phyloP scores from a whole-genome alignment of 2,329 filamentous ascomycete species.

The Thyridium curvatum region DNA sequence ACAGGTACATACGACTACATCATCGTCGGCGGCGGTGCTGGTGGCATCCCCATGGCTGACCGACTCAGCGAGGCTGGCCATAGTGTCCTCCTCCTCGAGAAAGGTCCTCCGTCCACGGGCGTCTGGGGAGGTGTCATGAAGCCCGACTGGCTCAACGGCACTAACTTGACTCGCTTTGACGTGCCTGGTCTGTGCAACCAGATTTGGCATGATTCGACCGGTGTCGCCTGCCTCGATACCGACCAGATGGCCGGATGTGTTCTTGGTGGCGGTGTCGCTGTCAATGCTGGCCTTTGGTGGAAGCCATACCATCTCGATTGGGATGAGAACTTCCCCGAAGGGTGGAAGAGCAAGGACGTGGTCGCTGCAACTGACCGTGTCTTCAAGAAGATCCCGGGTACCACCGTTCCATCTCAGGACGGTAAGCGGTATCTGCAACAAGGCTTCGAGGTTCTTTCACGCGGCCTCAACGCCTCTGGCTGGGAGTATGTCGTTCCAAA shows the following conservation, averaged over 20 bases:
- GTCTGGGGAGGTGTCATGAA: slow-evolving; percentile 53
- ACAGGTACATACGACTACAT: slow-evolving; percentile 51
- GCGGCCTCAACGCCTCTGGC: slow-evolving; percentile 35
- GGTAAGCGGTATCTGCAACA: slow-evolving; percentile 56
- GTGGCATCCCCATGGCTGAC: slow-evolving; percentile 52
- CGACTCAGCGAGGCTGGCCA: slow-evolving; percentile 54
- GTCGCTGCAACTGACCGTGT: slow-evolving; percentile 46
- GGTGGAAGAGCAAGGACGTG: slow-evolving; percentile 60
- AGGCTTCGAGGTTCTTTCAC: slow-evolving; percentile 51
- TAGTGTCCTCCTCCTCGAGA: slow-evolving; percentile 51
- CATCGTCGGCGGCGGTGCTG: slow-evolving; percentile 53
- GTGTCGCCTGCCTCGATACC: slow-evolving; percentile 57
- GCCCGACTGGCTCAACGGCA: slow-evolving; percentile 50
- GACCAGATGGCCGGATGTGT: slow-evolving; percentile 63
- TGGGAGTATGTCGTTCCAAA: slow-evolving; percentile 49
- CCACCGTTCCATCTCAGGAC: slow-evolving; percentile 53
- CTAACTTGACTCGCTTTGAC: slow-evolving; percentile 57
- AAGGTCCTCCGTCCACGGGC: slow-evolving; percentile 49
- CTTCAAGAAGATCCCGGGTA: slow-evolving; percentile 58
- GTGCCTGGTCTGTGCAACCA: slow-evolving; percentile 61
- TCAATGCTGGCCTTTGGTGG: slow-evolving; percentile 62
- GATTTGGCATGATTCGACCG: slow-evolving; percentile 54
- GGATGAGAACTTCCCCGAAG: slow-evolving; percentile 56
- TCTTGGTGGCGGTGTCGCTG: slow-evolving; percentile 51
- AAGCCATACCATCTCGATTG: slow-evolving; percentile 55